Evolutionary conservation across 495 filamentous ascomycete species (phyloP), one percentile per base, ranked within the genome.

Genomic region (Cryomyces minteri): DNA sequence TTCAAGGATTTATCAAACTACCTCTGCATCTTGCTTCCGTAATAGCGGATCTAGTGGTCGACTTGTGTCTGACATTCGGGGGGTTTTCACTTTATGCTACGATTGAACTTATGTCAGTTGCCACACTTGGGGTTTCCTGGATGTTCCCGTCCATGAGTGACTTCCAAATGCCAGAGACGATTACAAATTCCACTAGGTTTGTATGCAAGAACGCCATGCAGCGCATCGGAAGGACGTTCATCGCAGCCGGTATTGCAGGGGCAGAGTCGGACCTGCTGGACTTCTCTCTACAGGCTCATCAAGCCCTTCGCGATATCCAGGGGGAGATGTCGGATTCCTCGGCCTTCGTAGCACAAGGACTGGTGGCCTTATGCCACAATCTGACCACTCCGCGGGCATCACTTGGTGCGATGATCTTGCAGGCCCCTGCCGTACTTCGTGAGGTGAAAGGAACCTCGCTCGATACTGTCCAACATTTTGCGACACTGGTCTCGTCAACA

Each of bases 11-110:
- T 38, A 55, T 87, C 48, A 72, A 79, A 54, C 68, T 88, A 14
- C 80, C 85, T 5, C 68, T 88, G 28, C 72, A 72, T 14, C 67
- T 84, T 12, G 53, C 83, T 5, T 82, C 83, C 34, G 72, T 72
- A 43, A 54, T 74, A 38, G 82, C 83, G 32, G 84, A 90, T 52
- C 68, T 93, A 28, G 55, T 76, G 29, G 67, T 79, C 7, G 80
- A 85, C 54, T 64, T 67, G 11, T 61, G 68, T 5, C 69, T 81
- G 30, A 71, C 74, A 45, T 58, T 68, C 33, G 56, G 67, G n/a
- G 76, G 73, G 31, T 72, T 70, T 41, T 41, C 68, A 25, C 67
- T 79, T 48, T 76, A 76, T 47, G 68, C 67, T 62, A 47, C 63
- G 28, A 71, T 64, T 45, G 56, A 67, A 12, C 48, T 66, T 10